A percentile compares a stretch with the other conserved stretches of the same genome.
Evolutionary conservation across 768 basidiomycete genomes (phyloP).

Genomic region (Cystobasidium tubakii): DNA sequence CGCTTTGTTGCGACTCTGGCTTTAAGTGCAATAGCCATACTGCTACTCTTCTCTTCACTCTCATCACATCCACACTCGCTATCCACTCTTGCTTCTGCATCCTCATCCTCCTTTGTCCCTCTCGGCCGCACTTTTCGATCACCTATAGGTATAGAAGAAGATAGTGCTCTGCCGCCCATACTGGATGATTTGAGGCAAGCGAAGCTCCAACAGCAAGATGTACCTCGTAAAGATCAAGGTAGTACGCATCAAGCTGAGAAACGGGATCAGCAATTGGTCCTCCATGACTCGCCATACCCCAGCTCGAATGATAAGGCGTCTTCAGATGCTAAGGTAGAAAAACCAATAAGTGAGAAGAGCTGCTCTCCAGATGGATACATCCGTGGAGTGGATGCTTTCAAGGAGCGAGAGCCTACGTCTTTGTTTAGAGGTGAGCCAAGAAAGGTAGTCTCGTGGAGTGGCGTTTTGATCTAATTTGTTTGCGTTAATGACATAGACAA

Average conservation of each 20-base stretch:
- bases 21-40: not conserved
- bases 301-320: not conserved
- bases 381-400: not conserved
- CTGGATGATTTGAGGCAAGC: not conserved
- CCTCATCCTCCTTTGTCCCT: not conserved
- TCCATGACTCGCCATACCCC: not conserved
- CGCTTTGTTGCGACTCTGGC: conserved; percentile 1
- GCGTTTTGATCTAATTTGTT: not conserved
- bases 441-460: not conserved
- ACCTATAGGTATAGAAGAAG: not conserved
- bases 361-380: not conserved
- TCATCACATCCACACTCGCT: not conserved
- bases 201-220: not conserved
- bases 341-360: not conserved
- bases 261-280: not conserved
- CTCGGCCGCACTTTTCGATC: not conserved
- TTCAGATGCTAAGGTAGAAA: not conserved
- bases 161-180: not conserved
- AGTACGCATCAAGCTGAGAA: not conserved
- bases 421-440: not conserved
- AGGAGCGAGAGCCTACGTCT: not conserved
- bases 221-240: too few species aligned
- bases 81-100: not conserved
- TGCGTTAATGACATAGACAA: conserved; percentile 22
- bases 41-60: not conserved